Evolutionary conservation across 495 filamentous ascomycete species (phyloP).

Genomic region (Tuber melanosporum): DNA sequence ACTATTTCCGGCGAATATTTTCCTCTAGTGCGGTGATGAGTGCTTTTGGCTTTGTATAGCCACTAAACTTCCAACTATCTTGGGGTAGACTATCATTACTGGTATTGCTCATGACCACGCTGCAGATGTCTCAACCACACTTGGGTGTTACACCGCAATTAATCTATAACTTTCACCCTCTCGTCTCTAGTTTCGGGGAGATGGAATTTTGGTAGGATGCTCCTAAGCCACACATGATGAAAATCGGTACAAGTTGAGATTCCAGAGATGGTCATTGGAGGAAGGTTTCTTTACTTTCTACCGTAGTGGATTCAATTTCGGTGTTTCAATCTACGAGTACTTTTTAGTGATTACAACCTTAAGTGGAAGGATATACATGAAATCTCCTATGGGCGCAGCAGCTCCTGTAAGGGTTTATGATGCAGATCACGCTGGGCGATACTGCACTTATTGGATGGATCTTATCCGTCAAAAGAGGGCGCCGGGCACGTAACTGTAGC

Average conservation of each 20-base stretch:
- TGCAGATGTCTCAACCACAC: neutral
- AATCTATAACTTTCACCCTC: neutral
- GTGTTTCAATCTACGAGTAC: neutral
- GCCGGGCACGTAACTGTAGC: neutral
- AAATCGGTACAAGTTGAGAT: neutral
- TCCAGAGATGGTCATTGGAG: neutral
- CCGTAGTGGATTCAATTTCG: neutral
- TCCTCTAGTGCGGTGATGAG: neutral
- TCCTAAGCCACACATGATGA: neutral
- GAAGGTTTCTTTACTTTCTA: neutral
- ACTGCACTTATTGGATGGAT: neutral
- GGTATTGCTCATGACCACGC: neutral
- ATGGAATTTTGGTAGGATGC: neutral
- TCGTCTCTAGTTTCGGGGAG: neutral
- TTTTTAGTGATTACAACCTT: neutral
- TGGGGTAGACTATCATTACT: too few species aligned
- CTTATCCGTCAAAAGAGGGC: neutral
- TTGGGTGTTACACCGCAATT: neutral
- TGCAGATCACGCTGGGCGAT: neutral
- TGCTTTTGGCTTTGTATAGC: too few species aligned
- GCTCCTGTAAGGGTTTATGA: neutral
- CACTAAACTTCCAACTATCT: too few species aligned
- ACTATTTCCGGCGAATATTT: too few species aligned
- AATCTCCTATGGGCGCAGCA: neutral
- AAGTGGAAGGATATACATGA: neutral